Evolutionary conservation across 2,329 filamentous ascomycete genomes (phyloP).

Genomic region (Zymoseptoria tritici): DNA sequence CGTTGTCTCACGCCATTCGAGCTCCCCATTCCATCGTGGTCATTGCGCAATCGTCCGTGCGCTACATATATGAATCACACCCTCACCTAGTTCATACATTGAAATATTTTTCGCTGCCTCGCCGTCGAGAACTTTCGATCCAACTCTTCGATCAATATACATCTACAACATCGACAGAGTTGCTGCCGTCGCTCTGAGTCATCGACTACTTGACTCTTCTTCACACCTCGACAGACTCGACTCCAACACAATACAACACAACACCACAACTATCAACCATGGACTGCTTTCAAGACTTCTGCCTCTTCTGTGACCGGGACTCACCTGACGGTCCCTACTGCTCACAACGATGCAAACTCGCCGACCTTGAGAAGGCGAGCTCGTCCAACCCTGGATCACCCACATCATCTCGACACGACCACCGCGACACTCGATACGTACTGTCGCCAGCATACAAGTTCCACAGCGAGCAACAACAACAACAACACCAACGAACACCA

Average conservation of each 20-base stretch:
- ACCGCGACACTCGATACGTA: conserved; percentile 8
- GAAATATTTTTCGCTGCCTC: not conserved
- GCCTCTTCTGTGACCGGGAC: conserved; percentile 88
- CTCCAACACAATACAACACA: conserved; percentile 2
- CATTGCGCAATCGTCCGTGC: not conserved
- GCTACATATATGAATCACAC: not conserved
- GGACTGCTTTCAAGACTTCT: conserved; percentile 84
- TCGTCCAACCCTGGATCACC: conserved; percentile 38
- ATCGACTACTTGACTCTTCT: not conserved
- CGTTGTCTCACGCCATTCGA: not conserved
- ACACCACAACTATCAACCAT: conserved; percentile 24
- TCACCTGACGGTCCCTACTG: conserved; percentile 79
- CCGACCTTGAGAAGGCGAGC: conserved; percentile 70
- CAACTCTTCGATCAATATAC: not conserved
- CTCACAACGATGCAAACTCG: conserved; percentile 83
- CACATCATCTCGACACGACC: conserved; percentile 25
- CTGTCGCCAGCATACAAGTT: conserved; percentile 34
- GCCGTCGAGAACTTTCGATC: not conserved
- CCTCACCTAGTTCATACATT: not conserved
- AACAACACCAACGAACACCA: not conserved
- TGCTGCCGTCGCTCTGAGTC: not conserved
- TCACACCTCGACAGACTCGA: not conserved
- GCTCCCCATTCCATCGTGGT: not conserved
- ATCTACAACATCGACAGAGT: not conserved
- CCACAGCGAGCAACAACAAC: conserved; percentile 40